These are phyloP conservation scores for Debaryomycetaceae sp. DNA, from an alignment of 1,139 yeast genomes.

Conservation along the genomic window DNA sequence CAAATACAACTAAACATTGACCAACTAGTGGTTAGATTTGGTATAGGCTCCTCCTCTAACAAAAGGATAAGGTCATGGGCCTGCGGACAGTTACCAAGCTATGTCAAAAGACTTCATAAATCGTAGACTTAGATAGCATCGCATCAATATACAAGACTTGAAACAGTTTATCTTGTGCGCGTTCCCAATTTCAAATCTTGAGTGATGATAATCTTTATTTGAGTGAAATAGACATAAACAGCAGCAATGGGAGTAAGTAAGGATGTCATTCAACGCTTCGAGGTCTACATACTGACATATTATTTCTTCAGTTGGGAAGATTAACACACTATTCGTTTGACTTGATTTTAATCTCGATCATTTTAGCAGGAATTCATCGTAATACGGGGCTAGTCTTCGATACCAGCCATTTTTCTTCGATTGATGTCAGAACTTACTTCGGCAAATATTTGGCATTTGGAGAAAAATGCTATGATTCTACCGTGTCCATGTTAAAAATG, in stretches of 20 bases:
- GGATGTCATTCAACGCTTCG: neutral
- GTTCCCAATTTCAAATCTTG: too few relatives aligned
- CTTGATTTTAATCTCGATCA: slow-evolving; percentile 55
- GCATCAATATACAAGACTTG: neutral
- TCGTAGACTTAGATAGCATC: neutral
- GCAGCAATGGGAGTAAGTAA: too few relatives aligned
- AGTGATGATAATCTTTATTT: too few relatives aligned
- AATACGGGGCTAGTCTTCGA: slow-evolving; percentile 58
- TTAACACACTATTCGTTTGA: slow-evolving; percentile 57
- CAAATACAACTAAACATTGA: slow-evolving; percentile 40
- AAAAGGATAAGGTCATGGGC: slow-evolving; percentile 66
- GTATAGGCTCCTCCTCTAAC: slow-evolving; percentile 35
- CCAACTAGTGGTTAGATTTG: slow-evolving; percentile 46
- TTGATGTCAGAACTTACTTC: slow-evolving; percentile 54
- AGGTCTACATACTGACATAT: slow-evolving; percentile 5
- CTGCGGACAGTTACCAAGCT: slow-evolving; percentile 41
- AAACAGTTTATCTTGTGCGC: neutral
- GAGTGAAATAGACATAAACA: too few relatives aligned
- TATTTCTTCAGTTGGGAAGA: slow-evolving; percentile 40
- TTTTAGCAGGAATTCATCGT: slow-evolving; percentile 63
- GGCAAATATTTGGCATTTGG: slow-evolving; percentile 53
- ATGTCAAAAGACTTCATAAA: slow-evolving; percentile 41
- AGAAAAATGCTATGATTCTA: slow-evolving; percentile 47
- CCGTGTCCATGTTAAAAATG: slow-evolving; percentile 33
- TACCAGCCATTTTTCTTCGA: slow-evolving; percentile 42